Evolutionary conservation across 2,329 filamentous ascomycete species (phyloP).

Genomic region (Trichoderma gracile): DNA sequence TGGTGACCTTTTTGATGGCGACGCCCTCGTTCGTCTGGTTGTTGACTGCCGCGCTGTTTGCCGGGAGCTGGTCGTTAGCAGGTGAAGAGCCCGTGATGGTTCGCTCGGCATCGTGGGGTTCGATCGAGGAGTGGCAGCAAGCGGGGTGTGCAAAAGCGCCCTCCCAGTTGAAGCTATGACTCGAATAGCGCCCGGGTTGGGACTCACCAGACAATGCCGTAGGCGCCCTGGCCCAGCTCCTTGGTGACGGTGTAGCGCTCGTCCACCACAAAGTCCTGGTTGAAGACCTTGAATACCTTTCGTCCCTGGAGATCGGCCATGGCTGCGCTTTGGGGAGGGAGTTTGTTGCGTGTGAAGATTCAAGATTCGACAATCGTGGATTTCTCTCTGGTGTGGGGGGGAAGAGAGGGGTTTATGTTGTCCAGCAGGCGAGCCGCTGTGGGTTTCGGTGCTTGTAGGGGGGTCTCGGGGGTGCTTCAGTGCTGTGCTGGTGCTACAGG

Average conservation of each 20-base stretch:
- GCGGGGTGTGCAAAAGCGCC: constrained; percentile 3
- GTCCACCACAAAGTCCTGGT: constrained; percentile 98
- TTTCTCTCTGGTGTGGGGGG: constrained; percentile 1
- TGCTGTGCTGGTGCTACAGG: background rate
- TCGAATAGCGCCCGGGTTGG: constrained; percentile 5
- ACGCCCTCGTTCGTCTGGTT: constrained; percentile 88
- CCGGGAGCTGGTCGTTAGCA: constrained; percentile 33
- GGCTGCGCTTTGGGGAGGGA: constrained; percentile 14
- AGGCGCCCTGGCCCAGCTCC: constrained; percentile 96
- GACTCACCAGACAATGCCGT: constrained; percentile 93
- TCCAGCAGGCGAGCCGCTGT: constrained; percentile 3
- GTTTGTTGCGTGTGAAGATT: constrained; percentile 4
- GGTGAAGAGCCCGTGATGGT: constrained; percentile 21
- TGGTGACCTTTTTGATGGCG: constrained; percentile 99
- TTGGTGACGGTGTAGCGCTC: constrained; percentile 98
- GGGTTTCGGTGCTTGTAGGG: constrained; percentile 4
- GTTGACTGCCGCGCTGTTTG: constrained; percentile 81
- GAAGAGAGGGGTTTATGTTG: constrained; percentile 20
- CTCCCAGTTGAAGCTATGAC: background rate
- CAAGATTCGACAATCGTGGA: background rate
- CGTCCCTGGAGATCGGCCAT: constrained; percentile 55
- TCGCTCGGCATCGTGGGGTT: constrained; percentile 16
- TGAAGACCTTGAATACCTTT: constrained; percentile 99
- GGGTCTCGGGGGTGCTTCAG: background rate
- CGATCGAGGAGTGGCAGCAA: background rate